Base-by-base conservation (phyloP, 1,284 basidiomycete genomes). In the Xerocomus nothofagi region DNA sequence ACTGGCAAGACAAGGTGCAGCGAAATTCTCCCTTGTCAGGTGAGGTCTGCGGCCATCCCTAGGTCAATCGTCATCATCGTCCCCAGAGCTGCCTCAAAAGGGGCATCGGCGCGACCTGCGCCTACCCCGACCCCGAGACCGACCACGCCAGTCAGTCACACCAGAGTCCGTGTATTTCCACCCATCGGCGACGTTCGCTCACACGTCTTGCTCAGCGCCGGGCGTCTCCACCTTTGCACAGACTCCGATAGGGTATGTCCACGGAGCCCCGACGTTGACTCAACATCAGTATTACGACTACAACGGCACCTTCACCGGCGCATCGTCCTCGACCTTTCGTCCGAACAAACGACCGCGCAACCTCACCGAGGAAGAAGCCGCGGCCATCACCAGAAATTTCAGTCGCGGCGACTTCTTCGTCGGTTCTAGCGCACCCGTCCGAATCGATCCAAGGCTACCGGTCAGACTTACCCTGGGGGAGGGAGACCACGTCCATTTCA, bases 251-350 rank as follows among this genome's bases (percentile, higher is more conserved):
- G 58, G 58, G 18, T 66, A 65, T 53, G 69, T 73, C 29, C 67
- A 72, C 15, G 73, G 75, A 31, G 69, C 77, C 1, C 73, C 80
- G 5, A 79, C 76, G n/a, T 66, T 84, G 51, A 74, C 75, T 8
- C 83, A 84, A 47, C 83, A 84, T 51, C 82, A 85, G 60, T 88
- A 87, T 60, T 88, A 87, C 65, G 85, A 88, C 70, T 88, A 88
- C 70, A 86, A 81, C 57, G 80, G 80, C 44, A 67, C 78, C 20
- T 80, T 80, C 51, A 81, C 84, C 20, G 79, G 80, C 49, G 78
- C 83, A 17, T 85, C 82, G 1, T 78, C 83, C 20, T 83, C 84
- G 20, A 81, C 86, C 4, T 88, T 88, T 71, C 82, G 86, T 15
- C 83, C 87, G 3, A 79, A 71, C 58, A 89, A 89, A 62, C 82